Conservation (phyloP, 176 grass and related monocot species). For the Avena atlantica region DNA sequence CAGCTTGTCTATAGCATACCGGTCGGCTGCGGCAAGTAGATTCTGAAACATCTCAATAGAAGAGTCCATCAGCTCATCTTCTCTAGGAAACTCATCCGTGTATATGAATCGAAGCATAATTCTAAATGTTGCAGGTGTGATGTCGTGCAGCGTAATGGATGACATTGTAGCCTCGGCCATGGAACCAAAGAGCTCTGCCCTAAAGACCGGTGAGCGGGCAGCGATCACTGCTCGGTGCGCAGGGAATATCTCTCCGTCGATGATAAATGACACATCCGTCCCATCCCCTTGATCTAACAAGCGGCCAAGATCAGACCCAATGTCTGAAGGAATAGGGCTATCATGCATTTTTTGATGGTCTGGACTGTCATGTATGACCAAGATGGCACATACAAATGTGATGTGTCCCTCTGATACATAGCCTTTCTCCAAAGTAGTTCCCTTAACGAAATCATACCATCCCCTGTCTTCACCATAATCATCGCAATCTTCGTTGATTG, state of each 20-base stretch:
- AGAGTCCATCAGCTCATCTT: not conserved
- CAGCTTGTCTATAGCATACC: slow-evolving; percentile 55
- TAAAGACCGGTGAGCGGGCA: slow-evolving; percentile 36
- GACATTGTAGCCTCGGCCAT: slow-evolving; percentile 22
- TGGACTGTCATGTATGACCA: not conserved
- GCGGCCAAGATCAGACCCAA: slow-evolving; percentile 27
- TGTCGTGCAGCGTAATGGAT: slow-evolving; percentile 33
- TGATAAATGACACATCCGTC: slow-evolving; percentile 32
- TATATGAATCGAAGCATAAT: slow-evolving; percentile 63
- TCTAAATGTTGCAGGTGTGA: slow-evolving; percentile 35
- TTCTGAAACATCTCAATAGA: not conserved
- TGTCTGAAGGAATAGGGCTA: not conserved
- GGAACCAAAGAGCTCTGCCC: slow-evolving; percentile 38
- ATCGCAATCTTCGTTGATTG: not conserved
- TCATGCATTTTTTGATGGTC: too few species aligned
- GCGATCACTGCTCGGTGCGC: slow-evolving; percentile 37
- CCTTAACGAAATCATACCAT: not conserved
- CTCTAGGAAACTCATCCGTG: slow-evolving; percentile 30
- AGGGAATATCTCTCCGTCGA: slow-evolving; percentile 24
- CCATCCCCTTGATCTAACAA: slow-evolving; percentile 23
- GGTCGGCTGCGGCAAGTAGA: slow-evolving; percentile 56
- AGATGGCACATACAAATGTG: slow-evolving; percentile 19
- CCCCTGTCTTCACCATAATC: not conserved
- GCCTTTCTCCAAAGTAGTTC: slow-evolving; percentile 7
- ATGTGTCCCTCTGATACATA: slow-evolving; percentile 10